Percentiles rank a stretch among this genome's conserved stretches.
Conservation (phyloP, 2,329 filamentous ascomycete species). For the Aureobasidium sp. region DNA sequence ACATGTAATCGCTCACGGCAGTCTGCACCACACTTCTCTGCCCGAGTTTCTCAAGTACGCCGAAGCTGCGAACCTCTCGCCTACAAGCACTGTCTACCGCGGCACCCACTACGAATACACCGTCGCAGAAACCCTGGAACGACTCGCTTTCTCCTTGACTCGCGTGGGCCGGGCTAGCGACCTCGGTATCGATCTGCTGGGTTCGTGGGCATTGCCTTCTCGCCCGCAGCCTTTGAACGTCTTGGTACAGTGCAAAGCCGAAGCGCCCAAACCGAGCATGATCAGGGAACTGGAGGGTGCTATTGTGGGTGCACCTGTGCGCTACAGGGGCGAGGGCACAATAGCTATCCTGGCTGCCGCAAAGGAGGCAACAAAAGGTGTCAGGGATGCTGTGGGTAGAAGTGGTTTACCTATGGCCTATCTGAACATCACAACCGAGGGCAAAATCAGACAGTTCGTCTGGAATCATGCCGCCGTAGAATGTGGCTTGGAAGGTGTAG, state of each 20-base stretch:
- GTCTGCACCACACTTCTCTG: constrained; percentile 53
- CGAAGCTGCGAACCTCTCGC: constrained; percentile 47
- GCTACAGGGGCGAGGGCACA: constrained; percentile 60
- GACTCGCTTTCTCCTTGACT: constrained; percentile 57
- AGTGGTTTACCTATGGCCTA: constrained; percentile 67
- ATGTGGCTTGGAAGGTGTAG: constrained; percentile 52
- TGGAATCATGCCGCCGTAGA: constrained; percentile 63
- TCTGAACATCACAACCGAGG: constrained; percentile 53
- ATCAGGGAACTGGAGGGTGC: constrained; percentile 75
- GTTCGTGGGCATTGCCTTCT: constrained; percentile 56
- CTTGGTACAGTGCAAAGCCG: constrained; percentile 62
- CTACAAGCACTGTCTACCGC: constrained; percentile 53
- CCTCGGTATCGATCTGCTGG: constrained; percentile 66
- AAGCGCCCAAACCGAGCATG: constrained; percentile 48
- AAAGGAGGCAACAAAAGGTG: constrained; percentile 66
- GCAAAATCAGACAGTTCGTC: constrained; percentile 58
- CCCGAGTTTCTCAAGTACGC: constrained; percentile 60
- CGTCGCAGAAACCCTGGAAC: constrained; percentile 48
- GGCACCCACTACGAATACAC: constrained; percentile 76
- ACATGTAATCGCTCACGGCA: constrained; percentile 22
- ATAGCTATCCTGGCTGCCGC: constrained; percentile 66
- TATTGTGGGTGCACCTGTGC: constrained; percentile 63
- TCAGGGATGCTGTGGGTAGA: constrained; percentile 62
- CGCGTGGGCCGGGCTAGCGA: constrained; percentile 62
- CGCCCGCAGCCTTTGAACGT: constrained; percentile 31